A percentile compares a stretch with the other conserved stretches of the same genome.
Evolutionary conservation across 805 yeast genomes (phyloP).

Genomic region (Pichia manshurica): DNA sequence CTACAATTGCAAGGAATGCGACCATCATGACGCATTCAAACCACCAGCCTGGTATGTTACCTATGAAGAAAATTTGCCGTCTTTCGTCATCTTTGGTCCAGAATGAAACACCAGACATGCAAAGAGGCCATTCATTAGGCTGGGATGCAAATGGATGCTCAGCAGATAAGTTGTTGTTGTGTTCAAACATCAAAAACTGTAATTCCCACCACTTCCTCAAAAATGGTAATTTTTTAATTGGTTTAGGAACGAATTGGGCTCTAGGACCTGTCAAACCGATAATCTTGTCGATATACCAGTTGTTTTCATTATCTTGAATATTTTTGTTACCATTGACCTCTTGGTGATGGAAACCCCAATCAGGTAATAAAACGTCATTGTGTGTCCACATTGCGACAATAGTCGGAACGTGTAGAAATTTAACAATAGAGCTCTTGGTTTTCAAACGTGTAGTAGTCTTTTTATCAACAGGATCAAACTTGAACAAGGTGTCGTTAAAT

Average conservation of each 20-base stretch:
- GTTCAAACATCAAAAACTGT: constrained; percentile 84
- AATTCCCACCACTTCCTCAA: constrained; percentile 84
- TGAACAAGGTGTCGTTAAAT: constrained; percentile 73
- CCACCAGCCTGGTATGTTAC: constrained; percentile 92
- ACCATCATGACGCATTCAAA: constrained; percentile 61
- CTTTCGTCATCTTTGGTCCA: constrained; percentile 72
- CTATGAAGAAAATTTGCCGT: constrained; percentile 82
- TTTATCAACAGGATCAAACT: constrained; percentile 56
- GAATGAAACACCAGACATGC: constrained; percentile 88
- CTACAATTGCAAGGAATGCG: constrained; percentile 54
- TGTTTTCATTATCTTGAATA: constrained; percentile 55
- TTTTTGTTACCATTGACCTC: constrained; percentile 95
- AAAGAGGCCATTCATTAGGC: constrained; percentile 88
- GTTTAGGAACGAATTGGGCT: constrained; percentile 57
- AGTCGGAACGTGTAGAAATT: constrained; percentile 76
- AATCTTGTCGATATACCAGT: constrained; percentile 74
- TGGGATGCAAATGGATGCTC: constrained; percentile 95
- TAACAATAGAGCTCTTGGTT: constrained; percentile 65
- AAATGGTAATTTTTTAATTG: constrained; percentile 61
- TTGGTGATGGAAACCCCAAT: constrained; percentile 89
- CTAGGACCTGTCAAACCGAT: constrained; percentile 60
- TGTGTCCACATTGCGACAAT: constrained; percentile 94
- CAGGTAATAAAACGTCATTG: constrained; percentile 77
- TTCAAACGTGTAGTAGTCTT: constrained; percentile 47
- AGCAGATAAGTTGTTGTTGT: constrained; percentile 78